Evolutionary conservation across 495 filamentous ascomycete genomes (phyloP), one percentile per base, ranked within the genome.

Genomic region (Platismatia glauca): DNA sequence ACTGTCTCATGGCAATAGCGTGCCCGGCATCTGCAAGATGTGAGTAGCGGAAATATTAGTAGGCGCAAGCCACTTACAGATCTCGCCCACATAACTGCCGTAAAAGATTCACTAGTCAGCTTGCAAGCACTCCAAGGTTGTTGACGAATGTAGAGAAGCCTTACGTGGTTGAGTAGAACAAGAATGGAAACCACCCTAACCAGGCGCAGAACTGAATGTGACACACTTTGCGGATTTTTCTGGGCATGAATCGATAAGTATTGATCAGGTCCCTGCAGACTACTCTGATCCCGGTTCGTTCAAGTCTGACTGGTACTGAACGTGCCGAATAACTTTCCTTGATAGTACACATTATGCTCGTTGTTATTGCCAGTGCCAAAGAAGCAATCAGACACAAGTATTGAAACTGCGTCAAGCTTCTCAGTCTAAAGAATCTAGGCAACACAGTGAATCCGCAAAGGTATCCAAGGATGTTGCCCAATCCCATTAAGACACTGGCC

Each of bases 121-220:
- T 53, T 64, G 50, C 50, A 35, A 56, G 80, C 77, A 57, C 80
- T 78, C 59, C 79, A 76, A 9, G 81, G 78, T 82, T 81, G 68
- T 95, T 85, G 71, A 90, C 91, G 39, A 90, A 7, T n/a, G 20
- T 37, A 58, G 31, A 85, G 68, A 94, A 89, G 73, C 93, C 89
- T 85, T 91, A 97, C 24, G 93, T 97, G 41, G 89, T 93, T 71
- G 87, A 89, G 73, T 96, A 97, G 75, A 95, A 89, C 31, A 91
- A 80, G 69, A 89, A 87, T 0, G 86, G 86, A 67, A 89, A 89
- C 85, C 84, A 89, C 43, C 76, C 91, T 70, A 96, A 93, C 92
- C 92, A 97, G 15, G 89, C 84, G 90, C 90, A 96, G 69, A 96
- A 93, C 57, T 95, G 89, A 27, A 90, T 84, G 77, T 88, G 88